Percentiles rank a stretch among this genome's conserved stretches.
These are phyloP conservation scores for Alternaria tenuissima DNA, from an alignment of 2,329 filamentous ascomycete genomes.

Conservation along the genomic window DNA sequence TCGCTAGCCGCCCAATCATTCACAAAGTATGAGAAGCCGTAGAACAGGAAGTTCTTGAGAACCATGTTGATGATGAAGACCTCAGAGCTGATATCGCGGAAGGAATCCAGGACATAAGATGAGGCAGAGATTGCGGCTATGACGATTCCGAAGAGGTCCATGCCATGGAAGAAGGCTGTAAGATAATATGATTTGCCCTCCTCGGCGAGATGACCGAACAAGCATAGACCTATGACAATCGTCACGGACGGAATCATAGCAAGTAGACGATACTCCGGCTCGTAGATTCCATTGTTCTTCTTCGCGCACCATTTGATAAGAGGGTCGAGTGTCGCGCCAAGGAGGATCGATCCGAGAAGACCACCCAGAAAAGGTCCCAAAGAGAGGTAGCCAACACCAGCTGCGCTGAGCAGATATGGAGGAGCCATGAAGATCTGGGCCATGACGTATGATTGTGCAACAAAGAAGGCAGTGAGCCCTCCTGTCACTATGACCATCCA, in stretches of 20 bases:
- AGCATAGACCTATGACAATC: slow-evolving; percentile 50
- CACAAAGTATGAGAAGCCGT: slow-evolving; percentile 54
- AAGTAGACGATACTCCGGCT: slow-evolving; percentile 62
- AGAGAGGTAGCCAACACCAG: slow-evolving; percentile 56
- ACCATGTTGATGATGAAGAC: slow-evolving; percentile 56
- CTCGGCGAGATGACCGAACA: slow-evolving; percentile 49
- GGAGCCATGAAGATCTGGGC: slow-evolving; percentile 59
- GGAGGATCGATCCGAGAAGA: slow-evolving; percentile 31
- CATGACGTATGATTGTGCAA: slow-evolving; percentile 54
- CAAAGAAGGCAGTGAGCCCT: slow-evolving; percentile 54
- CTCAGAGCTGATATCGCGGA: slow-evolving; percentile 53
- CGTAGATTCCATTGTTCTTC: slow-evolving; percentile 62
- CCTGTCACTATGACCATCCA: slow-evolving; percentile 60
- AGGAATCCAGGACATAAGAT: slow-evolving; percentile 52
- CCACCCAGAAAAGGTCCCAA: slow-evolving; percentile 54
- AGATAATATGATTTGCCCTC: slow-evolving; percentile 33
- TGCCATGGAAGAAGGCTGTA: slow-evolving; percentile 46
- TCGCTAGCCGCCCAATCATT: slow-evolving; percentile 52
- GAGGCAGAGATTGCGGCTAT: slow-evolving; percentile 44
- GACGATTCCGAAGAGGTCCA: slow-evolving; percentile 47
- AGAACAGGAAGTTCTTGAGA: slow-evolving; percentile 57
- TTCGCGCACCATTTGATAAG: slow-evolving; percentile 56
- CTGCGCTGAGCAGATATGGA: slow-evolving; percentile 56
- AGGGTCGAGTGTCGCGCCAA: slow-evolving; percentile 46
- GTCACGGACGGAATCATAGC: slow-evolving; percentile 42